Evolutionary conservation across 345 rosid genomes (phyloP).

Genomic region (Angophora floribunda): DNA sequence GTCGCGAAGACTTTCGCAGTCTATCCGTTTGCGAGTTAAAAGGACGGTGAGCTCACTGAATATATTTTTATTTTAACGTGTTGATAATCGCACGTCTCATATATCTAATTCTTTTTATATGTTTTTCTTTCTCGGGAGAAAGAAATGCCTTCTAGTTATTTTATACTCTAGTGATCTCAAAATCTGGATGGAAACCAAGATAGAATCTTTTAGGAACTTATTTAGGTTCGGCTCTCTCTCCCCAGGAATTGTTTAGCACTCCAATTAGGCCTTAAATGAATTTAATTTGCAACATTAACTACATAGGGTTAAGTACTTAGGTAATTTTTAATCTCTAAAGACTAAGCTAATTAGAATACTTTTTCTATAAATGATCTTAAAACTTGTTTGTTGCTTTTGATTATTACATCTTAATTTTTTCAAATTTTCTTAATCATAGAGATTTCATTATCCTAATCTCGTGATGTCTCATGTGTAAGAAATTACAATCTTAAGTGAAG

Average conservation of each 20-base stretch:
- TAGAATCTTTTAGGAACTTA: too few relatives aligned
- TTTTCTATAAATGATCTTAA: background rate
- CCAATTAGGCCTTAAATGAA: background rate
- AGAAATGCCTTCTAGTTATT: too few relatives aligned
- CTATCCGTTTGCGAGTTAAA: too few relatives aligned
- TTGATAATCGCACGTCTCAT: too few relatives aligned
- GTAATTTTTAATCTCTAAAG: background rate
- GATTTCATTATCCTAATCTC: background rate
- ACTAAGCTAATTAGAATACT: background rate
- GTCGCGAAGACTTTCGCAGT: too few relatives aligned
- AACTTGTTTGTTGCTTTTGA: background rate
- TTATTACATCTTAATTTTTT: background rate
- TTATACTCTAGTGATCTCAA: too few relatives aligned
- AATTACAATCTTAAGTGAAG: background rate
- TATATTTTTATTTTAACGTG: too few relatives aligned
- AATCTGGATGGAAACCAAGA: too few relatives aligned
- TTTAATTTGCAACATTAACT: background rate
- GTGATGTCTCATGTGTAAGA: background rate
- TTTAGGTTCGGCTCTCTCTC: background rate
- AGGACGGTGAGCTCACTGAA: too few relatives aligned
- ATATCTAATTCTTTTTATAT: too few relatives aligned
- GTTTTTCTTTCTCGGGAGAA: too few relatives aligned
- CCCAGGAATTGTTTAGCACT: background rate
- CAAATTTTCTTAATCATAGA: background rate
- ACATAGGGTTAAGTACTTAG: background rate